Percentiles rank a stretch among this genome's conserved stretches.
Conservation (phyloP, 257 asterid species). For the Scutellaria baicalensis region DNA sequence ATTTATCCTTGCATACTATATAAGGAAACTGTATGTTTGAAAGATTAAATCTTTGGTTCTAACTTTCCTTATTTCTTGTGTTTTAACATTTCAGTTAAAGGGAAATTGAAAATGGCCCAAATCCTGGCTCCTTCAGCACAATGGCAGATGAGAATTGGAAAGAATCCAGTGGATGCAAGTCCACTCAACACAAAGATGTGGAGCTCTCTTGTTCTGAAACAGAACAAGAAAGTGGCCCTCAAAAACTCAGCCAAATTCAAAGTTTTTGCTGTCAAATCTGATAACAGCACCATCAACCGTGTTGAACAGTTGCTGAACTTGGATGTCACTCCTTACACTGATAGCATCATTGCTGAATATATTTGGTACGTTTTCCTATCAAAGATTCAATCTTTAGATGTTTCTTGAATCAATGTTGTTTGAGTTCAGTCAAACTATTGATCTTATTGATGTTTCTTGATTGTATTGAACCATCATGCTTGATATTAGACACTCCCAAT, state of each 20-base stretch:
- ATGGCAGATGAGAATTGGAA: constrained; percentile 84
- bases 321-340: constrained; percentile 76
- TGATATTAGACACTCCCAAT: not conserved
- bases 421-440: not conserved
- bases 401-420: not conserved
- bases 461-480: not conserved
- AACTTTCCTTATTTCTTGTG: not conserved
- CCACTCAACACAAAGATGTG: constrained; percentile 62
- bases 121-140: constrained; percentile 90
- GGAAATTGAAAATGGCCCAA: constrained; percentile 70
- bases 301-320: constrained; percentile 80
- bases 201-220: constrained; percentile 67
- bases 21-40: not conserved
- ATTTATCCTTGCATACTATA: not conserved
- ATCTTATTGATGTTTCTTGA: not conserved
- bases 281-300: constrained; percentile 67
- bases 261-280: constrained; percentile 59
- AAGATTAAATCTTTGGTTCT: not conserved
- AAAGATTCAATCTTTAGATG: not conserved
- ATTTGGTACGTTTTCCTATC: constrained; percentile 51
- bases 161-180: constrained; percentile 46
- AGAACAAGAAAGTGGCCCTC: constrained; percentile 45
- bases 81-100: constrained; percentile 15
- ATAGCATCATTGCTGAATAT: constrained; percentile 87
- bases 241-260: constrained; percentile 56